Percentiles rank a stretch among this genome's conserved stretches.
Conservation (phyloP, 306 rosid species). For the Geum urbanum region DNA sequence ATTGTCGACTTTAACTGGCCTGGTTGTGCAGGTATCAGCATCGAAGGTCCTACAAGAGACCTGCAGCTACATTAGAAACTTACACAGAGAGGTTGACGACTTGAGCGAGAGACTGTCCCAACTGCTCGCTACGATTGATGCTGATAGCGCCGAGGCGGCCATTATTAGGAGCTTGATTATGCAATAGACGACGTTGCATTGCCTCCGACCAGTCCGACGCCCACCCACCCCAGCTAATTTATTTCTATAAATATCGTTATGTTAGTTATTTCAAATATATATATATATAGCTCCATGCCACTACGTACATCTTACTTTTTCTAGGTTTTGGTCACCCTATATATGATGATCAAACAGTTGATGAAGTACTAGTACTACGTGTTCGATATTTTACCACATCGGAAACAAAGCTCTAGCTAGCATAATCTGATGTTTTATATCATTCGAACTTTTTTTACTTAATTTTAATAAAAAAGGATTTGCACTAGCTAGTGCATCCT, state of each 20-base stretch:
- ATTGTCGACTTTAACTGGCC: background rate
- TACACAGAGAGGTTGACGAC: constrained; percentile 89
- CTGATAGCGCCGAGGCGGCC: constrained; percentile 87
- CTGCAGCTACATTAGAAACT: constrained; percentile 85
- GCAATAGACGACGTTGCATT: constrained; percentile 25
- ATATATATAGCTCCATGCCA: constrained; percentile 22
- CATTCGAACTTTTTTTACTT: too few species aligned
- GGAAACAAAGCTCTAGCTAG: background rate
- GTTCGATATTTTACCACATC: background rate
- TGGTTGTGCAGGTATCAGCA: constrained; percentile 72
- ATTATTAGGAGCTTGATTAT: constrained; percentile 86
- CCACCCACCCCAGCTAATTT: background rate
- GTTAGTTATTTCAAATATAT: background rate
- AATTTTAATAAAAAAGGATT: constrained; percentile 2
- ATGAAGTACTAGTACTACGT: background rate
- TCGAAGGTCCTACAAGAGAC: constrained; percentile 99
- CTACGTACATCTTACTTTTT: constrained; percentile 13
- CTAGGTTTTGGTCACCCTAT: constrained; percentile 13
- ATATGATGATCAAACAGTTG: background rate
- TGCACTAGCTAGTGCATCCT: constrained; percentile 1
- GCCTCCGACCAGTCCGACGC: too few species aligned
- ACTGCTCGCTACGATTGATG: constrained; percentile 79
- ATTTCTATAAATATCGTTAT: background rate
- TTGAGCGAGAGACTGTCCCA: constrained; percentile 85
- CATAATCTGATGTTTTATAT: too few species aligned